These are phyloP conservation scores for Nicotiana tabacum DNA, from an alignment of 257 asterid species.

Conservation along the genomic window DNA sequence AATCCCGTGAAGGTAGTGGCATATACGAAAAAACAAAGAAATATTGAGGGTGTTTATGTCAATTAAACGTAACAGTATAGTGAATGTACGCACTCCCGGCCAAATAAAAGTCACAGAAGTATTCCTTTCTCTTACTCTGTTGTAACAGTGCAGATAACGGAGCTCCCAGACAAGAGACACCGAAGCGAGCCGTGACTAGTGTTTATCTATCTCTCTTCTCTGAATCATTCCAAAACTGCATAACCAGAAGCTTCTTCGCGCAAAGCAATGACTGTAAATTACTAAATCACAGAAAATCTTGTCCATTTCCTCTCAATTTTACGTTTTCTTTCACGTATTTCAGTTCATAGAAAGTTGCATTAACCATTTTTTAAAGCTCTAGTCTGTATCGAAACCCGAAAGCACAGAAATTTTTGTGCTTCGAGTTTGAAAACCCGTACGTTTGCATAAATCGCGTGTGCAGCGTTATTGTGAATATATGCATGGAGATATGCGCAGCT, in stretches of 20 bases:
- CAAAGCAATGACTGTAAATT: constrained; percentile 18
- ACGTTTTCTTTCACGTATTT: neutral
- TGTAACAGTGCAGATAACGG: constrained; percentile 19
- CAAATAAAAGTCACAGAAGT: neutral
- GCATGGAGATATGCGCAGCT: constrained; percentile 10
- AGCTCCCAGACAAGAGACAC: constrained; percentile 35
- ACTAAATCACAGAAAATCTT: constrained; percentile 6
- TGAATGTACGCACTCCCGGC: neutral
- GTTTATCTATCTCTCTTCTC: neutral
- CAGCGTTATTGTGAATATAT: neutral
- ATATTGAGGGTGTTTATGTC: neutral
- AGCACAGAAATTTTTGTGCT: neutral
- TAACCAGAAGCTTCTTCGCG: neutral
- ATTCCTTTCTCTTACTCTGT: neutral
- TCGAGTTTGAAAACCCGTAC: neutral
- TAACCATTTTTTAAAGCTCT: neutral
- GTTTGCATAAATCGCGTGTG: neutral
- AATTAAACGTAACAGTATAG: neutral
- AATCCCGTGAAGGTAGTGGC: neutral
- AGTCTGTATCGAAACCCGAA: neutral
- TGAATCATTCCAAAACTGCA: neutral
- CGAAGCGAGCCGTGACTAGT: constrained; percentile 26
- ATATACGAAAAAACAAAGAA: neutral
- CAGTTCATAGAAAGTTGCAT: neutral
- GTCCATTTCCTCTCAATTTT: constrained; percentile 2